These are phyloP conservation scores for Coemansia sp. DNA, from an alignment of 192 early-diverging fungal genomes.

Conservation along the genomic window DNA sequence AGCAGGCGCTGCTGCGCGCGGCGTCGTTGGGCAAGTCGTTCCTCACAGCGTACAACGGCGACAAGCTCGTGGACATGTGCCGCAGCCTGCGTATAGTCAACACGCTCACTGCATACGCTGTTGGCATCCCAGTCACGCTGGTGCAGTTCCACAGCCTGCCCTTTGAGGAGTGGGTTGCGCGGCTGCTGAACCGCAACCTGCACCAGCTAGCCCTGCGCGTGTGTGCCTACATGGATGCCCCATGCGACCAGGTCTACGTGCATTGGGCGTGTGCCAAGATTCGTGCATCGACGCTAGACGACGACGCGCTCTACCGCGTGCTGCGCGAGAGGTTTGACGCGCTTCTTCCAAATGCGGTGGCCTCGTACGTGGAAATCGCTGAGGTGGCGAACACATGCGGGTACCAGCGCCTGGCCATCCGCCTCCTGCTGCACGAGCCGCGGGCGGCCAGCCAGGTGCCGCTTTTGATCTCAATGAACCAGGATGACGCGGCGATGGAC, in stretches of 20 bases:
- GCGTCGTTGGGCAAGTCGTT: constrained; percentile 95
- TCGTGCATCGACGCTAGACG: constrained; percentile 73
- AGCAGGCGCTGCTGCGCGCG: constrained; percentile 78
- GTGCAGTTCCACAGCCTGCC: constrained; percentile 72
- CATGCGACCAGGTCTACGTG: constrained; percentile 77
- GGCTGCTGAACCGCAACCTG: constrained; percentile 78
- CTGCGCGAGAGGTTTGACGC: constrained; percentile 78
- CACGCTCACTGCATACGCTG: constrained; percentile 74
- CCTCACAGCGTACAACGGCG: constrained; percentile 78
- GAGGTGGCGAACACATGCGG: constrained; percentile 85
- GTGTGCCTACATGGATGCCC: constrained; percentile 79
- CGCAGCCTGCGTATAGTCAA: constrained; percentile 86
- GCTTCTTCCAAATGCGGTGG: constrained; percentile 14
- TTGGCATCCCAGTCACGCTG: constrained; percentile 90
- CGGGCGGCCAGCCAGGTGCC: constrained; percentile 93
- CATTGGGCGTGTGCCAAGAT: constrained; percentile 99
- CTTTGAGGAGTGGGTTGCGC: constrained; percentile 77
- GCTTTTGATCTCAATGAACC: constrained; percentile 87
- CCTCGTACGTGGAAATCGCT: constrained; percentile 89
- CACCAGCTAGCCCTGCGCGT: constrained; percentile 85
- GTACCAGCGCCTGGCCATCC: constrained; percentile 70
- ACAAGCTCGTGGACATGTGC: constrained; percentile 86
- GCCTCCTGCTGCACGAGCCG: constrained; percentile 92
- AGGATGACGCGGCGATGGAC: constrained; percentile 81
- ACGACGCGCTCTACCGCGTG: constrained; percentile 77